Base-by-base conservation (phyloP, 1,284 basidiomycete species). In the Ceraceosorus bombacis region DNA sequence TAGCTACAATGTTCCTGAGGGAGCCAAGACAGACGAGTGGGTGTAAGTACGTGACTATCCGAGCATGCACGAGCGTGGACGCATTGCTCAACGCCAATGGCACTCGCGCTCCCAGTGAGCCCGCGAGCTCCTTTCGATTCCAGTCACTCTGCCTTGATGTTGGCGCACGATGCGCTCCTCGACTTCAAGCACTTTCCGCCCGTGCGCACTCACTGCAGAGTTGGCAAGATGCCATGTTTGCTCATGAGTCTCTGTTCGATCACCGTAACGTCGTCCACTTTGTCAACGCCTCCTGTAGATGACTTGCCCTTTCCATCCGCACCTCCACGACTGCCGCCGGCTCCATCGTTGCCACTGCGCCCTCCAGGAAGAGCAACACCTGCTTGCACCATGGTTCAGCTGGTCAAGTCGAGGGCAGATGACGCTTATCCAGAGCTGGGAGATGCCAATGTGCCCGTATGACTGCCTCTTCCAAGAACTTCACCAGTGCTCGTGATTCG, bases 1-100 rank as follows among this genome's bases (percentile, higher is more conserved):
- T 99, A 8, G 95, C 94, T 70, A 99, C 94, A 68, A 98, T 98
- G 81, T 98, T 98, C 83, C 83, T 84, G 64, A 51, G 55, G 54
- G 15, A 54, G 38, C 41, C 15, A 40, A 52, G 54, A 3, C 6
- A 27, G 36, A 40, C 5, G 48, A 41, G 8, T 49, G 48, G 50
- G 60, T 56, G 55, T 54, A 56, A 57, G 40, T 51, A 46, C 12
- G 51, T 41, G 27, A 27, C 27, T 27, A 3, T 27, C 15, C 46
- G 54, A 27, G 51, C 38, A 49, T 7, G 17, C 27, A 46, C n/a
- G 7, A 17, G 37, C 55, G 6, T 40, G 17, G 39, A 43, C 50
- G 41, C 43, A 12, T 38, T 63, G 46, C 46, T n/a, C 36, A 37
- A 27, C 27, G 27, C 27, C 27, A 27, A 27, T 27, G 51, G 17